Evolutionary conservation across 2,329 filamentous ascomycete genomes (phyloP), one percentile per base, ranked within the genome.

Genomic region (Blastomyces silverae): DNA sequence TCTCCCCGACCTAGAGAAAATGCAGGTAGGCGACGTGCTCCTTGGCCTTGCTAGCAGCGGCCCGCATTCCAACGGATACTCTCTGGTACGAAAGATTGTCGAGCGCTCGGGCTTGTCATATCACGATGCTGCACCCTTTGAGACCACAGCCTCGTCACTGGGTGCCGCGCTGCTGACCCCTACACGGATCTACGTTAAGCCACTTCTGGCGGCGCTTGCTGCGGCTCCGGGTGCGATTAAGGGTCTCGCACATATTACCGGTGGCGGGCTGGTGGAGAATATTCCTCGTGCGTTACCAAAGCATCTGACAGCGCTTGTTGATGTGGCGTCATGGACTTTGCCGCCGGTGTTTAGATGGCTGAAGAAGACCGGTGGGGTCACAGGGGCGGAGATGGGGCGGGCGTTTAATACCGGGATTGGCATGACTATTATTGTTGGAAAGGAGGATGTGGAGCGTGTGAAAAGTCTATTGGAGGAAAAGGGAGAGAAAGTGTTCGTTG

Each of bases 11-110:
- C 89, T 85, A 68, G 82, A 85, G 11, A 82, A 83, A 69, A 97
- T 99, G 93, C 78, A 79, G 8, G 82, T 84, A 67, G 94, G 93
- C 39, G 93, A 99, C 73, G 82, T 96, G 3, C 84, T 99, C 1
- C 82, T 99, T 5, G 94, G 92, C 28, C 83, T 99, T 13, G 88
- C 85, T 13, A 97, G 92, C 31, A 90, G 86, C 65, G 94, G 94
- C 42, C 86, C 93, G 1, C 94, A 99, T 81, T 97, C 92, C 44
- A 99, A 99, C 78, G 94, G 94, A 60, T 99, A 96, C 82, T 97
- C 92, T 0, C 87, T 99, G n/a, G 89, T 97, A 44, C 89, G 94
- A 67, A 90, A 91, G 74, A 92, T 97, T 72, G 83, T 97, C 68
- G 86, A 91, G 70, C 83, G 84, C 66, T 85, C 88, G 46, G 86